These are phyloP conservation scores for Marasmius tenuissimus DNA, from an alignment of 1,284 basidiomycete genomes.

Conservation along the genomic window DNA sequence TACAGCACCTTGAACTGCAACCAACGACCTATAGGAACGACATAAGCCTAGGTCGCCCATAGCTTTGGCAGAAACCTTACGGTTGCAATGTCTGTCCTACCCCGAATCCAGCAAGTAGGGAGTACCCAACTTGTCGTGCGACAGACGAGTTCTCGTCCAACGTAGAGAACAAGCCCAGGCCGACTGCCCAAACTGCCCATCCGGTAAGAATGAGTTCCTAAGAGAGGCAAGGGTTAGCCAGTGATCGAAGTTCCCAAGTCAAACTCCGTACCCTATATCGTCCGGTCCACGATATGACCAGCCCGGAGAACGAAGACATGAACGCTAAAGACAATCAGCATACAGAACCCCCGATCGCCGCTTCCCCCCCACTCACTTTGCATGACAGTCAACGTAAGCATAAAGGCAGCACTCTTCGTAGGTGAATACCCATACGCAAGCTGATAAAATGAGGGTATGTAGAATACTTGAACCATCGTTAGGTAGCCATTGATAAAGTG, in stretches of 20 bases:
- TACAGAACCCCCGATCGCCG: neutral
- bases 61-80: neutral
- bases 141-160: conserved; percentile 16
- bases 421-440: conserved; percentile 22
- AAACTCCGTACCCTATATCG: conserved; percentile 16
- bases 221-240: neutral
- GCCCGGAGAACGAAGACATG: conserved; percentile 16
- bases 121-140: conserved; percentile 19
- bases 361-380: conserved; percentile 13
- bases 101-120: conserved; percentile 22
- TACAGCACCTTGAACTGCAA: conserved; percentile 22
- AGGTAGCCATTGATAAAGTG: conserved; percentile 23
- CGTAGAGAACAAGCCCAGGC: conserved; percentile 19
- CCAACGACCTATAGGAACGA: conserved; percentile 8
- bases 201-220: conserved; percentile 22
- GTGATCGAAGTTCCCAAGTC: neutral
- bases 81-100: conserved; percentile 25
- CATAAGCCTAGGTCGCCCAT: neutral
- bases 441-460: conserved; percentile 22
- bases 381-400: conserved; percentile 20
- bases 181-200: conserved; percentile 22
- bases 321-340: conserved; percentile 4
- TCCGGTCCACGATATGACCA: conserved; percentile 20
- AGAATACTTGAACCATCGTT: conserved; percentile 22
- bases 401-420: conserved; percentile 20